phyloP scores from a whole-genome alignment of 176 grass and related monocot species.

The Thinopyrum elongatum region DNA sequence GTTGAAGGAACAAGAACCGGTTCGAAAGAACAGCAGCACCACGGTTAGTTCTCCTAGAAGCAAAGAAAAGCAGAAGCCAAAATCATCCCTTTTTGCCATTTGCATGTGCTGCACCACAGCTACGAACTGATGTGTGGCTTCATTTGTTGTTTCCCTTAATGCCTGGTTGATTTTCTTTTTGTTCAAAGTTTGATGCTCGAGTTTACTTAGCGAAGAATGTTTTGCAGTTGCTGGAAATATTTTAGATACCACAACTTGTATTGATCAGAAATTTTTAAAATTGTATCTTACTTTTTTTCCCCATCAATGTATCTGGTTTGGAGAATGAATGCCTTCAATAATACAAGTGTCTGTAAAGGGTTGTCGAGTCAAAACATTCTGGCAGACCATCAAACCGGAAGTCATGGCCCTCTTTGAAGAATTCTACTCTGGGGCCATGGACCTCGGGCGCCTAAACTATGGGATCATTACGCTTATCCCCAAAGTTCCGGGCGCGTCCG shows the following conservation, averaged over 20 bases:
- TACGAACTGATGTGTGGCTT: constrained; percentile 27
- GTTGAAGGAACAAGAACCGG: constrained; percentile 28
- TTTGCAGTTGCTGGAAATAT: neutral
- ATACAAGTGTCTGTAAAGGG: neutral
- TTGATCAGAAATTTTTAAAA: constrained; percentile 7
- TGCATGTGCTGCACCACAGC: constrained; percentile 43
- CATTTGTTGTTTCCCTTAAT: neutral
- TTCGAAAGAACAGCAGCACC: neutral
- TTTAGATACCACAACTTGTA: constrained; percentile 12
- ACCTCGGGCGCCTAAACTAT: too few species aligned
- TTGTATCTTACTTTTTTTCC: neutral
- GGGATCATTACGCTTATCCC: too few species aligned
- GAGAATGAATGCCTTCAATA: constrained; percentile 17
- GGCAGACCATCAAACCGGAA: too few species aligned
- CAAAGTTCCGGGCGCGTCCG: too few species aligned
- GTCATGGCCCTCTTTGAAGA: too few species aligned
- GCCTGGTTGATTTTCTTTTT: neutral
- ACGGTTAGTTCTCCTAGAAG: constrained; percentile 34
- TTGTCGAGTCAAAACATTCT: constrained; percentile 5
- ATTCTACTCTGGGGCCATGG: too few species aligned
- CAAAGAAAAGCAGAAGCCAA: constrained; percentile 39
- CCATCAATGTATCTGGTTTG: neutral
- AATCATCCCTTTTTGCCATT: constrained; percentile 35
- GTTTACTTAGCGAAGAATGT: constrained; percentile 15
- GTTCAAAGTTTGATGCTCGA: constrained; percentile 16